phyloP scores from a whole-genome alignment of 345 rosid genomes.

The Tarenaya hassleriana region DNA sequence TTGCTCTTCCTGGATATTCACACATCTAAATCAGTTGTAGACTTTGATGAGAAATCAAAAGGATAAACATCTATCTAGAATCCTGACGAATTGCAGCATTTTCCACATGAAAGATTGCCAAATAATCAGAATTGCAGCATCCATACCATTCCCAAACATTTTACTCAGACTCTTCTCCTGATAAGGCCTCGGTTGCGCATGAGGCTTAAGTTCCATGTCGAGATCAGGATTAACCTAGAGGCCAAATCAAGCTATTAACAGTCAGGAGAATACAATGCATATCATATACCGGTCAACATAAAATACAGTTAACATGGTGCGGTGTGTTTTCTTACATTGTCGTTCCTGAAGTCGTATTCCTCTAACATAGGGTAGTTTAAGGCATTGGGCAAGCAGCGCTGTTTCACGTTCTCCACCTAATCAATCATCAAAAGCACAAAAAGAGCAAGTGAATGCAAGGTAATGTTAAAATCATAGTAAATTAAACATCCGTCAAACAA shows the following conservation, averaged over 20 bases:
- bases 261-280: slow-evolving; percentile 1
- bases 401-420: slow-evolving; percentile 97
- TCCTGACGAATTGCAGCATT: background rate
- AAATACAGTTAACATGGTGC: background rate
- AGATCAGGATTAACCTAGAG: slow-evolving; percentile 90
- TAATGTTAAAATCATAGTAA: slow-evolving; percentile 9
- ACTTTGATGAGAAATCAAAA: slow-evolving; percentile 2
- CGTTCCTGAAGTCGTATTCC: slow-evolving; percentile 94
- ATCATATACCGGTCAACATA: slow-evolving; percentile 8
- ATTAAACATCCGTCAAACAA: background rate
- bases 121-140: background rate
- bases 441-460: slow-evolving; percentile 10
- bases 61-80: background rate
- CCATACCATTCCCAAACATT: slow-evolving; percentile 97
- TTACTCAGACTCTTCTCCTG: slow-evolving; percentile 96
- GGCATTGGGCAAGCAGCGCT: slow-evolving; percentile 96
- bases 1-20: slow-evolving; percentile 71
- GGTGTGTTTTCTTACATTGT: slow-evolving; percentile 49
- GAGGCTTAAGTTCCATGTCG: slow-evolving; percentile 83
- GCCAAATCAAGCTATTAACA: slow-evolving; percentile 16
- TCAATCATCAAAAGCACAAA: too few relatives aligned
- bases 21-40: slow-evolving; percentile 13
- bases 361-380: slow-evolving; percentile 97
- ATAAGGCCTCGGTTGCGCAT: slow-evolving; percentile 94
- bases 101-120: background rate